Conservation (phyloP, 129 eudicot species). For the Arctium minus region DNA sequence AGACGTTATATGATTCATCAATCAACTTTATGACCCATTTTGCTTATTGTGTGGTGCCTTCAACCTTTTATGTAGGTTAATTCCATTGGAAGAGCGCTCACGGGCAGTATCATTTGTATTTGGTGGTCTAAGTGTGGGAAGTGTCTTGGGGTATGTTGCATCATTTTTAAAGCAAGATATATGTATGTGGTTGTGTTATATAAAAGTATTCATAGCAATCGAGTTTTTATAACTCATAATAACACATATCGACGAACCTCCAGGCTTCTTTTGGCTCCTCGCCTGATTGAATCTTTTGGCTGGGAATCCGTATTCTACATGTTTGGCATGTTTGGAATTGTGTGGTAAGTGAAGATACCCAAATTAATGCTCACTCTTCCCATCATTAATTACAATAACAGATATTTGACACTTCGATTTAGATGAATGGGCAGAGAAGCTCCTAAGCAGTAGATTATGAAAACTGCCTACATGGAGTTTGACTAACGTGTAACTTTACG, state of each 20-base stretch:
- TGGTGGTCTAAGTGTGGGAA: constrained; percentile 96
- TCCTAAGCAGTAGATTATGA: background rate
- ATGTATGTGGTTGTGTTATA: too few relatives aligned
- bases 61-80: constrained; percentile 47
- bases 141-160: constrained; percentile 67
- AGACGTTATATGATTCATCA: background rate
- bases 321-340: constrained; percentile 83
- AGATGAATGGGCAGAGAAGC: background rate
- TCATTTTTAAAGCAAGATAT: background rate
- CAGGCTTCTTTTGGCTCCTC: constrained; percentile 99
- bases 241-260: constrained; percentile 16
- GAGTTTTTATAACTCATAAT: background rate
- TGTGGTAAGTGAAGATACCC: constrained; percentile 60
- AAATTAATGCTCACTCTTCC: background rate
- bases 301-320: constrained; percentile 97
- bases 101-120: constrained; percentile 97
- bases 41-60: constrained; percentile 5
- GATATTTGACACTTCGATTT: too few relatives aligned
- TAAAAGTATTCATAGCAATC: background rate
- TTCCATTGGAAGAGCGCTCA: constrained; percentile 93
- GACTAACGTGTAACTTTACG: constrained; percentile 16
- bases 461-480: background rate
- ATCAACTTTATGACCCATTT: background rate
- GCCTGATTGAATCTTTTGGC: constrained; percentile 77
- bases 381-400: background rate